Base-by-base conservation (phyloP, 331 rosid genomes). In the Dryas integrifolia region DNA sequence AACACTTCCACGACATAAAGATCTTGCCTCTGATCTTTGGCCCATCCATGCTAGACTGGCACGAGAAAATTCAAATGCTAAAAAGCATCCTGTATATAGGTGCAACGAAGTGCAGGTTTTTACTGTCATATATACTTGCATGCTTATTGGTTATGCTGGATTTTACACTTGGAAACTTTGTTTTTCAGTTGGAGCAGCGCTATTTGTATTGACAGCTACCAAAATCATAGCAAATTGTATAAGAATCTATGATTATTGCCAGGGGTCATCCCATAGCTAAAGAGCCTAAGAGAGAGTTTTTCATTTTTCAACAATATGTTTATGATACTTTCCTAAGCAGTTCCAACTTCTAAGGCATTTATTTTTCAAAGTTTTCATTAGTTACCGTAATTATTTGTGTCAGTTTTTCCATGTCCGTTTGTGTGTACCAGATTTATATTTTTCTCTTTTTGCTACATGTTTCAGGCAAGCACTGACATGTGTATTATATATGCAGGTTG, bases 81-180 rank as follows among this genome's bases (percentile, higher is more conserved):
- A 67, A 82, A 91, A 67, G 85, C 95, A 85, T 81, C 98, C 95
- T 74, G 85, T 91, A 76, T 86, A 91, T 88, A 89, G 88, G 90
- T 91, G 95, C 90, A 91, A 65, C 76, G 90, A 89, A 86, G 71
- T 78, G 50, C 97, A 94, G 98, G 97, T 91, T 82, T 57, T 39
- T 64, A 74, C 82, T 83, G 46, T 51, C 76, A 40, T n/a, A n/a
- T n/a, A n/a, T 58, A 60, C 76, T 78, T 30, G 73, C 72, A 69
- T 43, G 57, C 80, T 63, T 76, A 24, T 16, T 79, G 58, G 26
- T 67, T 45, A 46, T 45, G 35, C 11, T 63, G 5, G 57, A 16
- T 74, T 67, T 61, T 39, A 43, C 58, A 46, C 38, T 58, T 21
- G 41, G 43, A 72, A 58, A 72, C 67, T 58, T 38, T 26, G 15